Conservation (phyloP, 352 stramenopile genomes). For the Thraustochytrium striatum region DNA sequence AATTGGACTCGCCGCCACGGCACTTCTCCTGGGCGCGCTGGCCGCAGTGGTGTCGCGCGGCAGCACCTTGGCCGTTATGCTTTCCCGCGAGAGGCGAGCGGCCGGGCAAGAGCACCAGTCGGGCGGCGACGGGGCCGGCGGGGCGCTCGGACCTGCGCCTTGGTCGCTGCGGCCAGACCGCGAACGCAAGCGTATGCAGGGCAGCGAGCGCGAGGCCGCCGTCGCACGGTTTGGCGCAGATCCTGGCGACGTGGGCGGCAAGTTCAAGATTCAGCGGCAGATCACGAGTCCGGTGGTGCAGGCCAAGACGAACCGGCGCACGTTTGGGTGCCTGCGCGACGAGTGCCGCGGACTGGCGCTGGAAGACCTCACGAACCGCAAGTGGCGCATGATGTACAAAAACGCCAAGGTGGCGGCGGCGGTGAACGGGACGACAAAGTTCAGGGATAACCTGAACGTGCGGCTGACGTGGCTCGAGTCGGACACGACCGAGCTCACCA, state of each 20-base stretch:
- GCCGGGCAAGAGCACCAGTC: neutral
- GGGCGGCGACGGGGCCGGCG: neutral
- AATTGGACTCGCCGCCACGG: no score
- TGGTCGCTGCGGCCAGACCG: conserved; percentile 36
- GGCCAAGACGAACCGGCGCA: conserved; percentile 14
- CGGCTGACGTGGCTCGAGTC: conserved; percentile 41
- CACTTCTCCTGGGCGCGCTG: neutral
- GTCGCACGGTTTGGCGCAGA: conserved; percentile 3
- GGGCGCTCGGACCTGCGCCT: neutral
- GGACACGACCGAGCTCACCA: conserved; percentile 41
- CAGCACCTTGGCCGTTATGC: neutral
- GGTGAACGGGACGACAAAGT: neutral
- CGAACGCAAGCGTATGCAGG: neutral
- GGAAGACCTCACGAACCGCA: conserved; percentile 39
- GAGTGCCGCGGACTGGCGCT: conserved; percentile 41
- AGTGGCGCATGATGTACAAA: conserved; percentile 48
- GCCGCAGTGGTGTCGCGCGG: neutral
- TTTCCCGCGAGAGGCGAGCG: neutral
- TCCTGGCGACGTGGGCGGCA: neutral
- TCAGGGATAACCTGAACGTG: conserved; percentile 37
- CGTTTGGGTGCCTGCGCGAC: conserved; percentile 43
- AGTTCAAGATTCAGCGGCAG: conserved; percentile 32
- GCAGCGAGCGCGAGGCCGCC: neutral
- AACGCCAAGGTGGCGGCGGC: conserved; percentile 21
- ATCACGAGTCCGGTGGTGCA: conserved; percentile 33